These are phyloP conservation scores for Pseudoscleropodium purum DNA, from an alignment of 225 moss, liverwort and hornwort species.

Conservation along the genomic window DNA sequence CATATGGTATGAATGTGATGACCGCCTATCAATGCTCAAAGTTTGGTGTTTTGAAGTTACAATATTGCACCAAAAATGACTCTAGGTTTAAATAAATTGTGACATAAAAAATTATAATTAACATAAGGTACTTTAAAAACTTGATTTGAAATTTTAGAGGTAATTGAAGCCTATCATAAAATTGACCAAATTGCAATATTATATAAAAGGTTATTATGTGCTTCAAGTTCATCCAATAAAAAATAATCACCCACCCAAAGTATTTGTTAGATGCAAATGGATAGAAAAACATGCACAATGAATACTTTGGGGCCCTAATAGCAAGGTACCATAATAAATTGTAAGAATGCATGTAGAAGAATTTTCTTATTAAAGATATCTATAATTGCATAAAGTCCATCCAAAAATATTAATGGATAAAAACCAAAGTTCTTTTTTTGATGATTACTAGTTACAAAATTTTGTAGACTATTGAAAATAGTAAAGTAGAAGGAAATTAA, in stretches of 20 bases:
- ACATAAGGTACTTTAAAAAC: no score
- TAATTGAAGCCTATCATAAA: background rate
- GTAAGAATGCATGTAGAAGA: background rate
- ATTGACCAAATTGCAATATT: background rate
- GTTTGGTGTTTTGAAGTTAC: background rate
- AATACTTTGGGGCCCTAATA: fast-evolving
- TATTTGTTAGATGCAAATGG: fast-evolving
- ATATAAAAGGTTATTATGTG: background rate
- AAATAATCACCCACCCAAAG: background rate
- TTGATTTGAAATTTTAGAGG: background rate
- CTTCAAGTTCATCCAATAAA: background rate
- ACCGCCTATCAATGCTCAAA: no score
- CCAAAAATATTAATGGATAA: no score
- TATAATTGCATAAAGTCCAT: background rate
- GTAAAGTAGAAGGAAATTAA: background rate
- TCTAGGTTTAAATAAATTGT: background rate
- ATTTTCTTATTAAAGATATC: background rate
- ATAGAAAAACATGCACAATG: background rate
- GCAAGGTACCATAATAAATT: background rate
- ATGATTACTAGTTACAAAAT: background rate
- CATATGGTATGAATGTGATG: no score
- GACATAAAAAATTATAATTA: no score
- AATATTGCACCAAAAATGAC: background rate
- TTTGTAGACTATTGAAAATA: background rate
- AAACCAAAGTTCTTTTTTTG: background rate